Conservation (phyloP, 768 basidiomycete genomes). For the Tricholoma bakamatsutake region DNA sequence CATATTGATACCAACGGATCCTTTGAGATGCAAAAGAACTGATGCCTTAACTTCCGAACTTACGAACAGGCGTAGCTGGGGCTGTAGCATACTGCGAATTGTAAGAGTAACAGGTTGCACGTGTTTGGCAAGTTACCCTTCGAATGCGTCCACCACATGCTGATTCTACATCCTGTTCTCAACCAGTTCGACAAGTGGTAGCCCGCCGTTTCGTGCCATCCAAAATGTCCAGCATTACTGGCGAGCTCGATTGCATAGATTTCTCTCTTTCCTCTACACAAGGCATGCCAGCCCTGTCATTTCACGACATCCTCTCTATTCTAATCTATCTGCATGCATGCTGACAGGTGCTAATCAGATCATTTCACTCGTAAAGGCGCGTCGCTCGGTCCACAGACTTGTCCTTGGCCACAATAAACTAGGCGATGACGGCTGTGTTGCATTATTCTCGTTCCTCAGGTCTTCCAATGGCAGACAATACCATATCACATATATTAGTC, state of each 20-base stretch:
- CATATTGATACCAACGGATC: too few species aligned
- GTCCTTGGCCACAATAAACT: constrained; percentile 51
- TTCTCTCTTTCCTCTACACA: constrained; percentile 18
- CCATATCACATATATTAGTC: constrained; percentile 46
- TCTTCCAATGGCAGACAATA: constrained; percentile 42
- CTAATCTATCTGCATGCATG: neutral
- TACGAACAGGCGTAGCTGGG: too few species aligned
- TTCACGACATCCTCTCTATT: neutral
- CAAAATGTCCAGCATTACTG: constrained; percentile 1
- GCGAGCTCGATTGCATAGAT: constrained; percentile 23
- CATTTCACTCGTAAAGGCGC: constrained; percentile 39
- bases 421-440: constrained; percentile 50
- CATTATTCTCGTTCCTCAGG: constrained; percentile 47
- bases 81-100: too few species aligned
- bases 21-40: too few species aligned
- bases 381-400: constrained; percentile 45
- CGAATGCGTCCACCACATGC: neutral
- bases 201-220: neutral
- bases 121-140: too few species aligned
- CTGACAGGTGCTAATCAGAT: constrained; percentile 44
- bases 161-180: neutral
- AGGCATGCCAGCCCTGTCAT: constrained; percentile 15
- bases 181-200: neutral
- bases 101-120: too few species aligned
- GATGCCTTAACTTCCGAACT: too few species aligned